Evolutionary conservation across 495 filamentous ascomycete genomes (phyloP).

Genomic region (Daldinia loculata): DNA sequence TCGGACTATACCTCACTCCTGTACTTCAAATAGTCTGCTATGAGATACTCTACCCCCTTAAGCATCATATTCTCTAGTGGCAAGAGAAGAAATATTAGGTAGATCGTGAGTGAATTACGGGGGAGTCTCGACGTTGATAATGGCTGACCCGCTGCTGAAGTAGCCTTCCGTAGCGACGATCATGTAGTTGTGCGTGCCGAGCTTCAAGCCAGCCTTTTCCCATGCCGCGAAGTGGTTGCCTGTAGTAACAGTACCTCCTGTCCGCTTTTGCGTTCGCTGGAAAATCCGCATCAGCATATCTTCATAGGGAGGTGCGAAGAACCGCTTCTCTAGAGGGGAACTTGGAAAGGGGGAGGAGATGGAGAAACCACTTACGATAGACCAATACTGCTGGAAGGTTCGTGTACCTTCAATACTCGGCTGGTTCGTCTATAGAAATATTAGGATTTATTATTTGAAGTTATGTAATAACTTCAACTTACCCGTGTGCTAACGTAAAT

Average conservation of each 20-base stretch:
- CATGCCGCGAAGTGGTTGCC: constrained; percentile 69
- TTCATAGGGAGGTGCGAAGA: neutral
- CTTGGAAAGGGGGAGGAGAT: neutral
- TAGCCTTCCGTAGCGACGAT: constrained; percentile 69
- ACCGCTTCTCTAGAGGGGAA: neutral
- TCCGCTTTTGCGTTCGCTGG: constrained; percentile 51
- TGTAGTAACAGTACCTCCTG: constrained; percentile 55
- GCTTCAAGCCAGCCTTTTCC: constrained; percentile 55
- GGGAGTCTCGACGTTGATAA: constrained; percentile 56
- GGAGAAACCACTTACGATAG: constrained; percentile 45
- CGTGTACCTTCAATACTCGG: constrained; percentile 66
- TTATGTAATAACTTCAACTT: constrained; percentile 1
- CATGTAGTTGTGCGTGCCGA: constrained; percentile 66
- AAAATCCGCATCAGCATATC: neutral
- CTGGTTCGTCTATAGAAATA: constrained; percentile 48
- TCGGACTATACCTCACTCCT: neutral
- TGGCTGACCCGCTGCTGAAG: constrained; percentile 59
- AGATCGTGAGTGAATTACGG: neutral
- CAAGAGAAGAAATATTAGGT: neutral
- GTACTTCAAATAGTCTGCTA: neutral
- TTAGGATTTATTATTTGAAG: no score
- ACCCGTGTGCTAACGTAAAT: constrained; percentile 62
- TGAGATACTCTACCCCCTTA: neutral
- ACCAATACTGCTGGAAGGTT: constrained; percentile 71
- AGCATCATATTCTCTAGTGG: neutral